Conservation (phyloP, 257 asterid species). For the Coffea canephora region DNA sequence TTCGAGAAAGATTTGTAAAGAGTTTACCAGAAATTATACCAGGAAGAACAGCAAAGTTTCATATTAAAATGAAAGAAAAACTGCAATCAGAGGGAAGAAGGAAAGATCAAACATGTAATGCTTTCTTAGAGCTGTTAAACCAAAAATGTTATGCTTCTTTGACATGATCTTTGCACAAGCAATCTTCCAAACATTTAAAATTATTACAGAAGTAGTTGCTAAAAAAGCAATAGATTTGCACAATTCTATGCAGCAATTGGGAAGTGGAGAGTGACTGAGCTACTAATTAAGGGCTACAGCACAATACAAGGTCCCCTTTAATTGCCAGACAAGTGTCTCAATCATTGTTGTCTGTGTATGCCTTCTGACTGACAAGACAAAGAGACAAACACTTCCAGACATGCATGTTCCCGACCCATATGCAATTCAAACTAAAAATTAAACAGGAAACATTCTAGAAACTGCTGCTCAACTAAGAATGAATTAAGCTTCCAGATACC, state of each 20-base stretch:
- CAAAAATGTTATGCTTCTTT: neutral
- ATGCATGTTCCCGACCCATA: neutral
- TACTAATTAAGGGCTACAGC: neutral
- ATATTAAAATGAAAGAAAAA: neutral
- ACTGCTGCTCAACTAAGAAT: neutral
- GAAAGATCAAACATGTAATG: neutral
- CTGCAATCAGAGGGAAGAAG: neutral
- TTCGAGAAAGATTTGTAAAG: neutral
- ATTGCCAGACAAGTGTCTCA: neutral
- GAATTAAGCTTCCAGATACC: constrained; percentile 41
- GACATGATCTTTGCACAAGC: neutral
- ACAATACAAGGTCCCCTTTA: neutral
- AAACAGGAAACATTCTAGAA: neutral
- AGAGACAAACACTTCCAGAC: neutral
- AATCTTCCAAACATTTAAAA: neutral
- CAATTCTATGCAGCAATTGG: neutral
- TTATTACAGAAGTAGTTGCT: neutral
- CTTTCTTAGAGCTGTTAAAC: neutral
- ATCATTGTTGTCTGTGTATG: neutral
- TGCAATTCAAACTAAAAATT: neutral
- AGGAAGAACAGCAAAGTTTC: neutral
- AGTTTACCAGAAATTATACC: neutral
- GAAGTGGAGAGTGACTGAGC: neutral
- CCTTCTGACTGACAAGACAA: neutral
- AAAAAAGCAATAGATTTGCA: neutral